Percentiles rank a stretch among this genome's conserved stretches.
phyloP scores from a whole-genome alignment of 352 stramenopile species.

The Phytophthora parvispora region DNA sequence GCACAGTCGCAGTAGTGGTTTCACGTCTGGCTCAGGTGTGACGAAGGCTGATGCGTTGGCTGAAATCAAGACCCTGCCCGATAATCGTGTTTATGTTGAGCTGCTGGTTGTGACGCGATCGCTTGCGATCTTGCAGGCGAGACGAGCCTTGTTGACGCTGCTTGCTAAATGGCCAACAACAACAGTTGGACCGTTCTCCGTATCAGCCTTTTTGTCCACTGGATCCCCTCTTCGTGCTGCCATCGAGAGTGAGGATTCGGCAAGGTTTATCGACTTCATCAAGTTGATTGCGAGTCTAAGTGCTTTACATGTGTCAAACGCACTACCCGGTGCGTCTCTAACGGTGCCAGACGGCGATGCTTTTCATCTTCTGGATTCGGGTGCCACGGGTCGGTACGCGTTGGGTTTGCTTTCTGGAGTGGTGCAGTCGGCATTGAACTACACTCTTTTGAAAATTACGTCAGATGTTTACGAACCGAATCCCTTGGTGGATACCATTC shows the following conservation, averaged over 20 bases:
- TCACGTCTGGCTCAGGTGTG: constrained; percentile 45
- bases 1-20: constrained; percentile 56
- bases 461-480: constrained; percentile 28
- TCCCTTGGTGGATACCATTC: constrained; percentile 60
- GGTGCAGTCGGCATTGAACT: constrained; percentile 55
- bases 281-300: constrained; percentile 85
- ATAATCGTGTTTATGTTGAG: constrained; percentile 84
- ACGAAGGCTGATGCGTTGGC: constrained; percentile 77
- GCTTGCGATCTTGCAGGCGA: constrained; percentile 85
- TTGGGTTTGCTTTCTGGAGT: constrained; percentile 62
- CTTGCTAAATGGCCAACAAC: constrained; percentile 81
- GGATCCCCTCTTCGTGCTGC: neutral
- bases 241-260: constrained; percentile 44
- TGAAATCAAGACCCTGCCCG: constrained; percentile 83
- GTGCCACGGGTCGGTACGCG: constrained; percentile 65
- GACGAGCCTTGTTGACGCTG: constrained; percentile 77
- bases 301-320: constrained; percentile 49
- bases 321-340: constrained; percentile 31
- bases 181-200: constrained; percentile 64
- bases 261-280: constrained; percentile 85
- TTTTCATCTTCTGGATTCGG: constrained; percentile 64
- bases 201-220: constrained; percentile 55
- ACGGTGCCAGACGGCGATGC: constrained; percentile 50
- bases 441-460: constrained; percentile 34
- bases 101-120: constrained; percentile 80